phyloP scores from a whole-genome alignment of 2,329 filamentous ascomycete species.

The Stagonosporopsis vannaccii region DNA sequence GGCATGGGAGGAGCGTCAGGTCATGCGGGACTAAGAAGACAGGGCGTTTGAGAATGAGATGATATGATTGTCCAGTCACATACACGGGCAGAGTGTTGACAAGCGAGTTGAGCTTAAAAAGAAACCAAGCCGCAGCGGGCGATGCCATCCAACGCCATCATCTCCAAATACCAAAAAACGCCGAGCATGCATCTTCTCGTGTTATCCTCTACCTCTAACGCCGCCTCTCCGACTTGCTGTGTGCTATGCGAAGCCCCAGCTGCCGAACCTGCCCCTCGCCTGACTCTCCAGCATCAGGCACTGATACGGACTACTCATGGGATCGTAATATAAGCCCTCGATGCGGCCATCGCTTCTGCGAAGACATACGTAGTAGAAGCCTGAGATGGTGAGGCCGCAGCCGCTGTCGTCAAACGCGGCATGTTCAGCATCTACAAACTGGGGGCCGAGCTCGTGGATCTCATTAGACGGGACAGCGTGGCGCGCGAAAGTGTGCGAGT shows the following conservation, averaged over 20 bases:
- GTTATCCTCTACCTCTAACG: not conserved
- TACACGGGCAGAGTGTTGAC: not conserved
- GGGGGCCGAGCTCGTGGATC: not conserved
- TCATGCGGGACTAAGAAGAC: no score
- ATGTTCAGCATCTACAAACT: slow-evolving; percentile 28
- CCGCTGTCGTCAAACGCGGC: slow-evolving; percentile 43
- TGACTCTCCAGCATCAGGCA: slow-evolving; percentile 55
- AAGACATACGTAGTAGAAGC: slow-evolving; percentile 63
- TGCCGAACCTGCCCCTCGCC: slow-evolving; percentile 44
- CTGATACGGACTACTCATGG: slow-evolving; percentile 62
- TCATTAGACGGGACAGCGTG: not conserved
- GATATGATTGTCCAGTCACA: not conserved
- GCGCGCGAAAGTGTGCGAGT: slow-evolving; percentile 7
- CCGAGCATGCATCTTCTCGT: not conserved
- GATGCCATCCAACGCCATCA: not conserved
- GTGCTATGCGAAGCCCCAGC: slow-evolving; percentile 46
- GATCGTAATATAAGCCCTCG: slow-evolving; percentile 63
- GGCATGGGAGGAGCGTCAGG: no score
- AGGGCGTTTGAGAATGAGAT: no score
- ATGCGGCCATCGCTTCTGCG: slow-evolving; percentile 55
- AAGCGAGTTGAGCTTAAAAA: not conserved
- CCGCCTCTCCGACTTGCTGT: no score
- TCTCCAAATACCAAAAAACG: not conserved
- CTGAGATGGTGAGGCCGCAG: slow-evolving; percentile 60
- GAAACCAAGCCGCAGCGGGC: slow-evolving; percentile 3